These are phyloP conservation scores for Monascus ruber DNA, from an alignment of 2,329 filamentous ascomycete species.

Conservation along the genomic window DNA sequence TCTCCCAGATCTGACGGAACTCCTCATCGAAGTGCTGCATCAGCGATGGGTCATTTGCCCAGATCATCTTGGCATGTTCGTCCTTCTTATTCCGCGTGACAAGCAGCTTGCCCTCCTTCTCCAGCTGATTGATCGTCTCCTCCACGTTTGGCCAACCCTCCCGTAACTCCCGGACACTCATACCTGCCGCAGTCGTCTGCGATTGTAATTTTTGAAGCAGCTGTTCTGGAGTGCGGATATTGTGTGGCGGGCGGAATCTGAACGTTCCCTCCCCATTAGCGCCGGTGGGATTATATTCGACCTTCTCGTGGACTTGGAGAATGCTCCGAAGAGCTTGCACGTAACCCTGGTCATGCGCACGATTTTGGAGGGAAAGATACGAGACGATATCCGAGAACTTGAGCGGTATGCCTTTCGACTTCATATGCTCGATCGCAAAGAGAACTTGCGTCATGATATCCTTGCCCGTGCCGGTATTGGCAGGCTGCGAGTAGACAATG, in stretches of 20 bases:
- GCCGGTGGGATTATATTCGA: slow-evolving; percentile 43
- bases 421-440: slow-evolving; percentile 75
- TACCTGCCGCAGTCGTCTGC: slow-evolving; percentile 67
- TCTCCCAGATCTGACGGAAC: slow-evolving; percentile 74
- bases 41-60: slow-evolving; percentile 74
- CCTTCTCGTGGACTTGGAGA: slow-evolving; percentile 55
- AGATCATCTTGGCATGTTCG: slow-evolving; percentile 71
- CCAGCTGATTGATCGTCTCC: slow-evolving; percentile 64
- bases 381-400: slow-evolving; percentile 65
- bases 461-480: slow-evolving; percentile 61
- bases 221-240: slow-evolving; percentile 65
- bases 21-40: slow-evolving; percentile 66
- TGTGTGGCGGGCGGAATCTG: slow-evolving; percentile 70
- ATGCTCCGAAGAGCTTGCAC: slow-evolving; percentile 56
- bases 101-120: slow-evolving; percentile 66
- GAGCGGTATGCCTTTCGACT: slow-evolving; percentile 56
- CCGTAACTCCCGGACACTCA: slow-evolving; percentile 81
- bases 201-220: slow-evolving; percentile 71
- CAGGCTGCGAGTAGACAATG: slow-evolving; percentile 62
- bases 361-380: slow-evolving; percentile 62
- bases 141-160: slow-evolving; percentile 89
- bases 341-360: slow-evolving; percentile 45
- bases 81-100: slow-evolving; percentile 91
- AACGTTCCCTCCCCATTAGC: slow-evolving; percentile 67
- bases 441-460: slow-evolving; percentile 80